These are phyloP conservation scores for Candida freyschussii DNA, from an alignment of 1,139 yeast species.

Conservation along the genomic window DNA sequence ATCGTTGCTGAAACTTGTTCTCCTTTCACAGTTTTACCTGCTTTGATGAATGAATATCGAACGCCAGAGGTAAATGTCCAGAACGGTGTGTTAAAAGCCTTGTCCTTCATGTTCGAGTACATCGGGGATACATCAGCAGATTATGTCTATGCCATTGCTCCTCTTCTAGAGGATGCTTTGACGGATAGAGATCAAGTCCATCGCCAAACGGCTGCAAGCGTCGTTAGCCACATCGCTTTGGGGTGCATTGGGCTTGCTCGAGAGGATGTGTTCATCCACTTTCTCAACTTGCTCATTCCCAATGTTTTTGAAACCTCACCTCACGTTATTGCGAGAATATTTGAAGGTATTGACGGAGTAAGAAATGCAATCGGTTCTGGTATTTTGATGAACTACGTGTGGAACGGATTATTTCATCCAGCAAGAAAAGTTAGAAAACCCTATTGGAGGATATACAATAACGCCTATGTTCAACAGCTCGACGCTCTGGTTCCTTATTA, in stretches of 20 bases:
- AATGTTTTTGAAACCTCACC: conserved; percentile 92
- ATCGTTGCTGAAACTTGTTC: conserved; percentile 93
- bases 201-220: conserved; percentile 92
- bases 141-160: conserved; percentile 76
- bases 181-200: conserved; percentile 91
- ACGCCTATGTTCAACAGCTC: conserved; percentile 66
- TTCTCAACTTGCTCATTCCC: conserved; percentile 71
- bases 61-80: conserved; percentile 93
- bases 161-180: conserved; percentile 83
- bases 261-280: conserved; percentile 73
- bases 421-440: conserved; percentile 81
- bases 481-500: conserved; percentile 82
- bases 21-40: conserved; percentile 94
- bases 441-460: conserved; percentile 82
- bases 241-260: conserved; percentile 73
- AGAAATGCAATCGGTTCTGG: conserved; percentile 77
- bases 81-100: conserved; percentile 88
- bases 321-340: conserved; percentile 78
- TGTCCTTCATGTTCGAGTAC: conserved; percentile 92
- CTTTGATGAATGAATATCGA: conserved; percentile 91
- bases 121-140: conserved; percentile 79
- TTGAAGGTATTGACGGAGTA: conserved; percentile 77
- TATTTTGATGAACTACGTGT: conserved; percentile 62
- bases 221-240: conserved; percentile 74
- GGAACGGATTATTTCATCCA: conserved; percentile 93